Evolutionary conservation across 305 asterid species (phyloP).

Genomic region (Fraxinus sp.): DNA sequence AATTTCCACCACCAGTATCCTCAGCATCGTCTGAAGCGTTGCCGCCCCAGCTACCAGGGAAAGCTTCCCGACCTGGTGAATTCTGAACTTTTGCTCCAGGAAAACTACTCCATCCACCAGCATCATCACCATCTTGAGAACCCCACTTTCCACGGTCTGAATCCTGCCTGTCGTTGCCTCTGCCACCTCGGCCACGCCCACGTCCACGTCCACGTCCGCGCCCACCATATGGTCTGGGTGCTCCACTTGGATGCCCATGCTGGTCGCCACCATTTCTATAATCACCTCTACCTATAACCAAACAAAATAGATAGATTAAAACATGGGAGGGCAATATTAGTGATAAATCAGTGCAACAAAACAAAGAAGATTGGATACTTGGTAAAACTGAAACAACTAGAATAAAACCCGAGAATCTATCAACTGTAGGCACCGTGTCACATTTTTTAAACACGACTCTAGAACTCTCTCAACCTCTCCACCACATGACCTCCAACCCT

Average conservation of each 20-base stretch:
- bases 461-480: not conserved
- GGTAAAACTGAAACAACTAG: not conserved
- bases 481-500: not conserved
- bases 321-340: not conserved
- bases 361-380: not conserved
- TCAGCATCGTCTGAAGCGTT: constrained; percentile 21
- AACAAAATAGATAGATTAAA: not conserved
- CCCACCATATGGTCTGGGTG: constrained; percentile 63
- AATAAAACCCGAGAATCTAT: not conserved
- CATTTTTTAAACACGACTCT: not conserved
- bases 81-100: constrained; percentile 48
- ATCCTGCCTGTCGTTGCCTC: constrained; percentile 49
- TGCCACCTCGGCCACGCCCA: constrained; percentile 54
- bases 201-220: constrained; percentile 57
- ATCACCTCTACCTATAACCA: constrained; percentile 69
- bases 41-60: constrained; percentile 44
- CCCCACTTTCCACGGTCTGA: constrained; percentile 63
- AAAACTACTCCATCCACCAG: constrained; percentile 55
- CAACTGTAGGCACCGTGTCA: not conserved
- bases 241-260: constrained; percentile 63
- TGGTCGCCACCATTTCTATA: constrained; percentile 52
- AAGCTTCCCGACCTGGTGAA: constrained; percentile 49
- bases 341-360: not conserved
- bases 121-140: constrained; percentile 53
- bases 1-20: constrained; percentile 34